phyloP scores from a whole-genome alignment of 768 basidiomycete genomes.

The Mycena floridula region DNA sequence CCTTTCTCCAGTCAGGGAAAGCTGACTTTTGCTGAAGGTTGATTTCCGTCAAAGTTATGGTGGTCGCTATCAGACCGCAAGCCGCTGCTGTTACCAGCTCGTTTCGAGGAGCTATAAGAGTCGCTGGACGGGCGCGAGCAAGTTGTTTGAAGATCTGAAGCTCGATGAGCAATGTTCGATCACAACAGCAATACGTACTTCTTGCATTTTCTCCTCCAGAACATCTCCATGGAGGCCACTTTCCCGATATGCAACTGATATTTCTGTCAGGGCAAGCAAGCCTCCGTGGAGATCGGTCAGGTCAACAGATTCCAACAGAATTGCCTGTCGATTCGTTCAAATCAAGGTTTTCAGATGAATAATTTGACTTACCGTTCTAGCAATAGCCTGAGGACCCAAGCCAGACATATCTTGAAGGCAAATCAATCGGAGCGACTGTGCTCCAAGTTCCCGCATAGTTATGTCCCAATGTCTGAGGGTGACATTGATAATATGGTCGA shows the following conservation, averaged over 20 bases:
- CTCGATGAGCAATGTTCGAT: neutral
- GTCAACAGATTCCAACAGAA: conserved; percentile 60
- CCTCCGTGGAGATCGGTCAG: conserved; percentile 73
- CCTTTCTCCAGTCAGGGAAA: conserved; percentile 56
- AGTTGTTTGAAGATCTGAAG: conserved; percentile 63
- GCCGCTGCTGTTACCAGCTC: conserved; percentile 67
- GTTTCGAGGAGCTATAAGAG: conserved; percentile 59
- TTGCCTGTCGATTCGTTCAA: conserved; percentile 30
- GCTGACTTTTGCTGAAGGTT: conserved; percentile 31
- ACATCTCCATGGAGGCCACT: conserved; percentile 18
- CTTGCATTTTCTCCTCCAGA: conserved; percentile 31
- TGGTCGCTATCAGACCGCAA: conserved; percentile 62
- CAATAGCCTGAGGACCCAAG: conserved; percentile 44
- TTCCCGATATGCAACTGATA: conserved; percentile 55
- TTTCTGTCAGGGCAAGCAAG: conserved; percentile 65
- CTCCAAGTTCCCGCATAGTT: conserved; percentile 69
- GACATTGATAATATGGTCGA: conserved; percentile 68
- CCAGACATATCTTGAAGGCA: conserved; percentile 51
- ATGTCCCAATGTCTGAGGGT: conserved; percentile 88
- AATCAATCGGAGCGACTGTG: conserved; percentile 67
- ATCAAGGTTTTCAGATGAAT: conserved; percentile 5
- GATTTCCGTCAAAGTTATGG: conserved; percentile 55
- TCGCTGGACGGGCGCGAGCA: conserved; percentile 46
- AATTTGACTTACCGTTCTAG: conserved; percentile 44
- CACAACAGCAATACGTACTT: conserved; percentile 30